Conservation (phyloP, 805 yeast genomes). For the Candida patagonica region DNA sequence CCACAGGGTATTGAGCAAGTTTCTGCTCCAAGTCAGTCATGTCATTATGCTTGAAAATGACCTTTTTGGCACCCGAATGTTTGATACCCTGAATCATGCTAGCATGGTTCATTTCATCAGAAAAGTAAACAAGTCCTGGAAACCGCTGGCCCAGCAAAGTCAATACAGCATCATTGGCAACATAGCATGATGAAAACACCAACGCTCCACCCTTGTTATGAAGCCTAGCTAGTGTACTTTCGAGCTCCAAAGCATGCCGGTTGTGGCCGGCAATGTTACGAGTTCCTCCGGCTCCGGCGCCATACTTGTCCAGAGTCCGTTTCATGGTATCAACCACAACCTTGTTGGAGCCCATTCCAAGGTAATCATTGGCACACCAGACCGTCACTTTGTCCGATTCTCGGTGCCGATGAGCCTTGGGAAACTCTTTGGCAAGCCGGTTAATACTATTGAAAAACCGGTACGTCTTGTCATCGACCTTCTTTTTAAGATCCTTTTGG, state of each 20-base stretch:
- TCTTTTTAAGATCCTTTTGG: slow-evolving; percentile 55
- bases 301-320: slow-evolving; percentile 73
- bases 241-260: slow-evolving; percentile 77
- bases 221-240: slow-evolving; percentile 76
- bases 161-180: slow-evolving; percentile 92
- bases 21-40: slow-evolving; percentile 70
- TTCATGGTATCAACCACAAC: slow-evolving; percentile 70
- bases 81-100: slow-evolving; percentile 95
- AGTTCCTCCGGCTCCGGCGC: slow-evolving; percentile 99
- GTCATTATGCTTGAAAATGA: slow-evolving; percentile 87
- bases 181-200: slow-evolving; percentile 92
- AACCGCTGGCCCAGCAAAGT: slow-evolving; percentile 85
- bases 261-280: slow-evolving; percentile 98
- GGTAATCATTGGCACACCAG: slow-evolving; percentile 98
- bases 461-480: slow-evolving; percentile 83
- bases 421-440: slow-evolving; percentile 89
- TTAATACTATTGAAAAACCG: slow-evolving; percentile 96
- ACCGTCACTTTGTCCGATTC: slow-evolving; percentile 79
- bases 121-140: slow-evolving; percentile 81
- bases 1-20: slow-evolving; percentile 70
- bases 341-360: slow-evolving; percentile 85
- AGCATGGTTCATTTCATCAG: slow-evolving; percentile 93
- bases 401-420: slow-evolving; percentile 80
- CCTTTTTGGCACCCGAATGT: slow-evolving; percentile 81
- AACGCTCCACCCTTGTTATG: slow-evolving; percentile 93